These are phyloP conservation scores for Dendrobium huoshanense DNA, from an alignment of 106 monocot genomes.

Conservation along the genomic window DNA sequence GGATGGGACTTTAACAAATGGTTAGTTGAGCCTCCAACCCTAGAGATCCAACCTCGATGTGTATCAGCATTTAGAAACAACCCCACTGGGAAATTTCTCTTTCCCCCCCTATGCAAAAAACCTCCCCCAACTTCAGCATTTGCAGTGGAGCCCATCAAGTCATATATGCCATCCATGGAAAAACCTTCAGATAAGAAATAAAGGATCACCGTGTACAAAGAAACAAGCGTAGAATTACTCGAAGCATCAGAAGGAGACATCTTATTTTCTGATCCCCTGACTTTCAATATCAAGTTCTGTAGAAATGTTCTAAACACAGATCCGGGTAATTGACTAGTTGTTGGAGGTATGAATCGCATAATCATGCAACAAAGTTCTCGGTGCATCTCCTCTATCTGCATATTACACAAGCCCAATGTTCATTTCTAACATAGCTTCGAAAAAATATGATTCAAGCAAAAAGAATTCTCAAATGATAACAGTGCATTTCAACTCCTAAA, in stretches of 20 bases:
- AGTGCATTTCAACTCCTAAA: neutral
- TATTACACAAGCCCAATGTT: constrained; percentile 15
- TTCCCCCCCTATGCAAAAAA: constrained; percentile 82
- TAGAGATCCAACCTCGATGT: constrained; percentile 40
- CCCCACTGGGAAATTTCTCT: constrained; percentile 58
- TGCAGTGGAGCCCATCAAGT: constrained; percentile 18
- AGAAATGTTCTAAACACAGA: constrained; percentile 81
- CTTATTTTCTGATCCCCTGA: constrained; percentile 55
- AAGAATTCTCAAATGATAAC: neutral
- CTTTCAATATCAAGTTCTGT: constrained; percentile 66
- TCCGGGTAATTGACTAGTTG: constrained; percentile 42
- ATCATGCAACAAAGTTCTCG: constrained; percentile 71
- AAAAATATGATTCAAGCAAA: neutral
- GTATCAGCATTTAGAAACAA: constrained; percentile 54
- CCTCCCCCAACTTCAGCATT: constrained; percentile 25
- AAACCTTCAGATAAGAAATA: constrained; percentile 94
- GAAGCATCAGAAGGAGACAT: constrained; percentile 31
- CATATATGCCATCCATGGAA: constrained; percentile 29
- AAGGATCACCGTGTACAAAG: constrained; percentile 88
- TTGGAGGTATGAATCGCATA: constrained; percentile 76
- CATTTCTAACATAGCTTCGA: neutral
- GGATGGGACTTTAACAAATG: constrained; percentile 51
- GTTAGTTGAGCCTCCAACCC: constrained; percentile 76
- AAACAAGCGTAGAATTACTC: constrained; percentile 55
- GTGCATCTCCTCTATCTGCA: constrained; percentile 95